Percentiles rank a stretch among this genome's conserved stretches.
These are phyloP conservation scores for Yueomyces sp. DNA, from an alignment of 1,139 yeast genomes.

Conservation along the genomic window DNA sequence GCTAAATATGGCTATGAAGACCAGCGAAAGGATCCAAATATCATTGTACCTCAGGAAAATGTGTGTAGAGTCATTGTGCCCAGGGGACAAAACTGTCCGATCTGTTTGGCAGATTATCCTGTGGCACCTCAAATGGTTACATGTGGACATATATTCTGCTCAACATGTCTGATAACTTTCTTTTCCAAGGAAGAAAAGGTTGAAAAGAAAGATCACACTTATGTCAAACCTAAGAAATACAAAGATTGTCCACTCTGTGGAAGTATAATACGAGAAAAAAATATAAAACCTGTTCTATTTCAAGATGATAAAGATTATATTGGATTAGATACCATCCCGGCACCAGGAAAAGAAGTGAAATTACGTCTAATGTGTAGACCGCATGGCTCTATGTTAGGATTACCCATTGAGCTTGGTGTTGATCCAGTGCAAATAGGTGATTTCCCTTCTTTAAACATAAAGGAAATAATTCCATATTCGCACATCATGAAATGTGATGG, in stretches of 20 bases:
- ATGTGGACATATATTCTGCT: slow-evolving; percentile 89
- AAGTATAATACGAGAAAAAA: slow-evolving; percentile 43
- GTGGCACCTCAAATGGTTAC: slow-evolving; percentile 90
- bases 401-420: slow-evolving; percentile 37
- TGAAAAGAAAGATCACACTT: slow-evolving; percentile 17
- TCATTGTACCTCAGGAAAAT: slow-evolving; percentile 47
- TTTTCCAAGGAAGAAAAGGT: slow-evolving; percentile 35
- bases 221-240: slow-evolving; percentile 32
- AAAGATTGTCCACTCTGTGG: slow-evolving; percentile 83
- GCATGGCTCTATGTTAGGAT: slow-evolving; percentile 43
- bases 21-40: slow-evolving; percentile 62
- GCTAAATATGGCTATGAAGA: slow-evolving; percentile 40
- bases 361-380: slow-evolving; percentile 66
- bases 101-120: slow-evolving; percentile 73
- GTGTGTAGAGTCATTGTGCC: slow-evolving; percentile 66
- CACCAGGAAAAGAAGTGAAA: slow-evolving; percentile 44
- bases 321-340: slow-evolving; percentile 40
- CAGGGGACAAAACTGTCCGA: slow-evolving; percentile 71
- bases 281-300: slow-evolving; percentile 60
- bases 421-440: slow-evolving; percentile 26
- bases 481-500: slow-evolving; percentile 57
- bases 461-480: slow-evolving; percentile 32
- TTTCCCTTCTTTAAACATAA: slow-evolving; percentile 31
- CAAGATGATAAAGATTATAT: slow-evolving; percentile 32
- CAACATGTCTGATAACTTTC: slow-evolving; percentile 65